Percentiles rank a stretch among this genome's conserved stretches.
These are phyloP conservation scores for Ophiocordyceps australis DNA, from an alignment of 2,329 filamentous ascomycete genomes.

Conservation along the genomic window DNA sequence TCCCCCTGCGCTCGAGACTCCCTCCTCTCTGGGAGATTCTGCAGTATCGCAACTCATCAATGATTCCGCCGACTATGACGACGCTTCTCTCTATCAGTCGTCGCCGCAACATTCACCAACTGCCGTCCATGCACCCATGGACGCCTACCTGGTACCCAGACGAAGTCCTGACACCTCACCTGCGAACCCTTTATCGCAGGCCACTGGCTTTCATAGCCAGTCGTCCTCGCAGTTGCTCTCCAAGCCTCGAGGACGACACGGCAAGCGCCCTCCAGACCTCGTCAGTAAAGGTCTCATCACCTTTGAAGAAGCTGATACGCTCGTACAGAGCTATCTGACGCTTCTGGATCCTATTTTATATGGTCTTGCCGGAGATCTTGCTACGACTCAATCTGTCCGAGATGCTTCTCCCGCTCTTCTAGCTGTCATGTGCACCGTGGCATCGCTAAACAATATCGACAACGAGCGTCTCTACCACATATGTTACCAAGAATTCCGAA, in stretches of 20 bases:
- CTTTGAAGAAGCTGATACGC: conserved; percentile 5
- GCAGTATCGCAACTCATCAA: no score
- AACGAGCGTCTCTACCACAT: conserved; percentile 2
- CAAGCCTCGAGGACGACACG: no score
- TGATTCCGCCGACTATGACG: no score
- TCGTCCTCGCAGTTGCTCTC: no score
- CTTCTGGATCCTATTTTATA: conserved; percentile 7
- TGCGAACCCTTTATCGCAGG: no score
- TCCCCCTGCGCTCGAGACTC: conserved; percentile 1
- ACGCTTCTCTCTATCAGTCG: no score
- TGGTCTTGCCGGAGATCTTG: conserved; percentile 6
- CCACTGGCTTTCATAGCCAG: no score
- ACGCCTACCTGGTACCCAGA: background rate
- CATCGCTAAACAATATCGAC: conserved; percentile 6
- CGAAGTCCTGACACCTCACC: no score
- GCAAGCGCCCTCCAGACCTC: no score
- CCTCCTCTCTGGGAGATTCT: no score
- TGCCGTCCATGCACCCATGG: background rate
- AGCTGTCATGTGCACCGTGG: conserved; percentile 6
- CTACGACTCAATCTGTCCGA: conserved; percentile 4
- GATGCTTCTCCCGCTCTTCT: conserved; percentile 7
- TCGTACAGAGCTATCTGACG: conserved; percentile 6
- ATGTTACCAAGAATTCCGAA: conserved; percentile 1
- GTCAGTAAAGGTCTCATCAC: conserved; percentile 5
- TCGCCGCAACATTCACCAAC: no score